Percentiles rank a stretch among this genome's conserved stretches.
These are phyloP conservation scores for Calonectria pauciramosa DNA, from an alignment of 2,329 filamentous ascomycete species.

Conservation along the genomic window DNA sequence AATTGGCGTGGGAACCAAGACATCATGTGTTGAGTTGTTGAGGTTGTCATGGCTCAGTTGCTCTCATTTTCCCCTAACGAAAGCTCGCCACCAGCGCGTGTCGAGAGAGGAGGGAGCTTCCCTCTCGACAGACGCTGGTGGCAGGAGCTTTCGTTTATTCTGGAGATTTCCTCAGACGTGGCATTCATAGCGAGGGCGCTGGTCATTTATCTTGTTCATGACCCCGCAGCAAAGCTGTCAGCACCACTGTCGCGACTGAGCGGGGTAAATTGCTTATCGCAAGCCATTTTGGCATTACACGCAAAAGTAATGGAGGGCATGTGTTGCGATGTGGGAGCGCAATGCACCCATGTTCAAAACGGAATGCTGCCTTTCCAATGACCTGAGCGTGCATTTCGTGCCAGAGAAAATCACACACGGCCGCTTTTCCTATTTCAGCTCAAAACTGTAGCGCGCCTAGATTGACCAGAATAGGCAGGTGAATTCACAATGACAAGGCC, in stretches of 20 bases:
- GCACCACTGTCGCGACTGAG: neutral
- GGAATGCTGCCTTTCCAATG: neutral
- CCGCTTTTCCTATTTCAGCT: neutral
- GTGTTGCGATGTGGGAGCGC: neutral
- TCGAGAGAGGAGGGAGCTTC: neutral
- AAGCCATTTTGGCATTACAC: neutral
- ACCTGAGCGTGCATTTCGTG: neutral
- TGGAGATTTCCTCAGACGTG: neutral
- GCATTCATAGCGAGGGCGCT: neutral
- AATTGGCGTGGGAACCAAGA: neutral
- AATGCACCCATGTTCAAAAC: neutral
- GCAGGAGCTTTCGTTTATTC: neutral
- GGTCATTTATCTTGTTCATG: neutral
- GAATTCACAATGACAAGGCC: neutral
- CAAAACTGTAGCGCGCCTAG: neutral
- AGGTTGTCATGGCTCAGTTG: neutral
- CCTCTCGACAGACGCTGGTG: neutral
- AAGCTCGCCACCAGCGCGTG: neutral
- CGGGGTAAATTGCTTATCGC: neutral
- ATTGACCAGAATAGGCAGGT: slow-evolving; percentile 3
- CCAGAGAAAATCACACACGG: neutral
- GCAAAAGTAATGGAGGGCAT: neutral
- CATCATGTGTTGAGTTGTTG: neutral
- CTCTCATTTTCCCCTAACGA: neutral
- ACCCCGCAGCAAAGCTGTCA: neutral